Percentiles rank a stretch among this genome's conserved stretches.
phyloP scores from a whole-genome alignment of 768 basidiomycete genomes.

The Cystofilobasidium ferigula region DNA sequence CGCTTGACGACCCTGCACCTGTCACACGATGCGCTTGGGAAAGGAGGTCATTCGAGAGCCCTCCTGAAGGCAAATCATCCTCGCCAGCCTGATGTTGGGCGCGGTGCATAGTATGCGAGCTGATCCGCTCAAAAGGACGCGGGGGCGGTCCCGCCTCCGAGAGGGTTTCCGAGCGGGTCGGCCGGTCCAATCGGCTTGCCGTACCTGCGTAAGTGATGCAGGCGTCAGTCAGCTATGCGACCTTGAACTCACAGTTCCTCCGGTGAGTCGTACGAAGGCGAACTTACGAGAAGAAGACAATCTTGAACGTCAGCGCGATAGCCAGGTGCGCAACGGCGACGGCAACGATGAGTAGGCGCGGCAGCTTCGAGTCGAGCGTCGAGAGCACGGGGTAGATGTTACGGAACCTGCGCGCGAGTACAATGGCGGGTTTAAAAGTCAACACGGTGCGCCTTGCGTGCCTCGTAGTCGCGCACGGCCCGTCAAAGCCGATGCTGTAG shows the following conservation, averaged over 20 bases:
- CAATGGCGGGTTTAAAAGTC: neutral
- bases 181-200: conserved; percentile 4
- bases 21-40: too few species aligned
- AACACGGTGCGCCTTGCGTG: too few species aligned
- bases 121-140: too few species aligned
- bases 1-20: too few species aligned
- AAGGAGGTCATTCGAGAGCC: too few species aligned
- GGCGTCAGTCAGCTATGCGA: too few species aligned
- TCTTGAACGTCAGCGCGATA: conserved; percentile 75
- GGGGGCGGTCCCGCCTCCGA: neutral
- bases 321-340: conserved; percentile 64
- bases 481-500: too few species aligned
- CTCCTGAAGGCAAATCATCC: too few species aligned
- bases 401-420: conserved; percentile 27
- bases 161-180: neutral
- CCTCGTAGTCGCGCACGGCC: too few species aligned
- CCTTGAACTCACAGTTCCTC: too few species aligned
- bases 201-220: neutral
- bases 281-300: conserved; percentile 49
- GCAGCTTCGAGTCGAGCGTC: conserved; percentile 73
- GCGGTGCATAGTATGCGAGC: too few species aligned
- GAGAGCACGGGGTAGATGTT: conserved; percentile 78
- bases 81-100: too few species aligned
- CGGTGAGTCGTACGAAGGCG: neutral
- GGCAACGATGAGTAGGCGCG: conserved; percentile 66